Evolutionary conservation across 208 protist species (phyloP), one percentile per base, ranked within the genome.

Genomic region (Acanthamoeba royreba): DNA sequence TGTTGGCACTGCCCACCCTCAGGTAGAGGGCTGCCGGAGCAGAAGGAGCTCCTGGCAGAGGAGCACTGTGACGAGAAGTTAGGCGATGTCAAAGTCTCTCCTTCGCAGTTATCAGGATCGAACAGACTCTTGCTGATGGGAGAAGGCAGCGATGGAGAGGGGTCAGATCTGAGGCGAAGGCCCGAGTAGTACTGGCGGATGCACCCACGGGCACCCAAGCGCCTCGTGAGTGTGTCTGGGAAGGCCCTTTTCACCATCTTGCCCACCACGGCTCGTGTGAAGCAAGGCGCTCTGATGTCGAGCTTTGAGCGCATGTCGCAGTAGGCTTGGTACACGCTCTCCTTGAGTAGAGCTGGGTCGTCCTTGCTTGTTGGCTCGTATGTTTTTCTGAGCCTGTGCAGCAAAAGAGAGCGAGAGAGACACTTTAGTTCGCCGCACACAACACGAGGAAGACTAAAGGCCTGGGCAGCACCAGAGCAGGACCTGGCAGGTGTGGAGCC

Each of bases 181-280:
- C 49, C 49, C 13, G 49, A 38, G 72, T 83, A 83, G 72, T 53
- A 52, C 72, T 83, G 72, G 2, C 35, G n/a, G 43, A 35, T 52
- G 42, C 3, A 31, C 43, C 72, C 72, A 11, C 33, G 15, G 0
- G 35, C 5, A 0, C 42, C 72, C 1, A 83, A 31, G 13, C 72
- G 72, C 1, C 72, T 22, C 42, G 72, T 53, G 7, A 22, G 2
- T 11, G 52, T 45, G 0, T 31, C 7, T 2, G 72, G 72, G 72
- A 83, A 83, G 42, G 72, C 72, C 4, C 43, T 17, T 45, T 83
- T 83, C 9, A 83, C 72, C 72, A 83, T 83, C 72, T 83, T 83
- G 72, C 72, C 72, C 72, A 83, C 42, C 4, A 83, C 42, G 1
- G 72, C 72, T 25, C 4, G n/a, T 0, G 72, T 53, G 43, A 83